Evolutionary conservation across 768 basidiomycete species (phyloP).

Genomic region (Rhizopogon vinicolor): DNA sequence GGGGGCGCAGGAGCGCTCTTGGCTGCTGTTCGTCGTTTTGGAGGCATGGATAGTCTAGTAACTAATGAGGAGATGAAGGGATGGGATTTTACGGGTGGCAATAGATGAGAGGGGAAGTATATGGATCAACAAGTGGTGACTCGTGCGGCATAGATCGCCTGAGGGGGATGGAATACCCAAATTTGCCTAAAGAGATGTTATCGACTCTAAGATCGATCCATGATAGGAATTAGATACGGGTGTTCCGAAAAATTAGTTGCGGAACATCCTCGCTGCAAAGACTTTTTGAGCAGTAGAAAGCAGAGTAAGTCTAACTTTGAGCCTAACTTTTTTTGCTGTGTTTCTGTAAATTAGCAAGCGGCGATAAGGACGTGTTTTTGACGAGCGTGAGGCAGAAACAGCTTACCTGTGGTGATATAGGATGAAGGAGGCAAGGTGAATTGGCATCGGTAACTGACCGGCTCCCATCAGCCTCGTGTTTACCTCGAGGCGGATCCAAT

Average conservation of each 20-base stretch:
- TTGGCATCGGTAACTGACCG: not conserved
- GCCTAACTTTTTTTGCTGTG: constrained; percentile 2
- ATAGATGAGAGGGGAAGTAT: constrained; percentile 15
- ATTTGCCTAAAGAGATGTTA: constrained; percentile 21
- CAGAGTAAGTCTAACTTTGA: constrained; percentile 6
- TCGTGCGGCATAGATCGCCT: constrained; percentile 25
- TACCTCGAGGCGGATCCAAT: constrained; percentile 22
- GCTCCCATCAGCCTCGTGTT: constrained; percentile 11
- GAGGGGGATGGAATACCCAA: constrained; percentile 8
- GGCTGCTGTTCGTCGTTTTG: constrained; percentile 23
- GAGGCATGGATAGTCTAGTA: constrained; percentile 14
- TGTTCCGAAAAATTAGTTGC: not conserved
- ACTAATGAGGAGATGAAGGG: not conserved
- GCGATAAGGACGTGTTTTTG: constrained; percentile 7
- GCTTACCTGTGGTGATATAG: not conserved
- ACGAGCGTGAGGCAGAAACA: not conserved
- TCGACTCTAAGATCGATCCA: constrained; percentile 25
- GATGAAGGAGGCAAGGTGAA: not conserved
- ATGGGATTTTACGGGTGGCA: not conserved
- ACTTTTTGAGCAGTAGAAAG: too few species aligned
- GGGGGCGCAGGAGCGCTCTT: constrained; percentile 9
- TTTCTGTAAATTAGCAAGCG: constrained; percentile 4
- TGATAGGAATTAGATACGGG: constrained; percentile 28
- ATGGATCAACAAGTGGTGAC: constrained; percentile 18
- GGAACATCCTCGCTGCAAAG: not conserved